Evolutionary conservation across 768 basidiomycete species (phyloP), one percentile per base, ranked within the genome.

Genomic region (Lactifluus hygrophoroides): DNA sequence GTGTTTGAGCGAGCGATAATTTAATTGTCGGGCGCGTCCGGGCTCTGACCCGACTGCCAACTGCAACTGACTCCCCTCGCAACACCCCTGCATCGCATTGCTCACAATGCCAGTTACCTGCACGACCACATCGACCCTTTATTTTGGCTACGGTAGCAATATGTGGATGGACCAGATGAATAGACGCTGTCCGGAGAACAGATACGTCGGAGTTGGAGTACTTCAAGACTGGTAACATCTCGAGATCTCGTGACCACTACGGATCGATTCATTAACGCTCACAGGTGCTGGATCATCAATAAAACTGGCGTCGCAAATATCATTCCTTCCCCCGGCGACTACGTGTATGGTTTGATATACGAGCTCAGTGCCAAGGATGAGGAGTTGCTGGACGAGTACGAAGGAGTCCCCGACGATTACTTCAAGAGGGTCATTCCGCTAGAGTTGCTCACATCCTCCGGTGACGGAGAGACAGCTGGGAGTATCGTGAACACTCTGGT

Each of bases 261-360:
- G 2, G 19, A 23, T 43, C 19, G n/a, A 11, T 17, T 14, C 8
- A 5, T 8, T 5, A 25, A 21, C 37, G 10, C 19, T 10, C 11
- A 37, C n/a, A 60, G 59, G 59, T 40, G 57, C 42, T 61, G 60
- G 60, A 60, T 61, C 45, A 61, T 61, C 11, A 59, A 61, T 7
- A 32, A 54, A 48, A 25, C 17, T 3, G 57, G 60, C 7, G 52
- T 43, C 17, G 60, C 60, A 4, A 60, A 42, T 28, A 5, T 61
- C 21, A 30, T 61, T 28, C 51, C 56, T 34, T 61, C 57, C 9
- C 5, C 51, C 1, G 51, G 47, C 14, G 57, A 53, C 43, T 5
- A 30, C 14, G 60, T 61, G 5, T 58, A 53, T 10, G 60, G 60
- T n/a, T 40, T 52, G 17, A 21, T 61, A 14, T 61, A 48, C 46